These are phyloP conservation scores for Blastocrithidia nonstop DNA, from an alignment of 208 protist genomes.

Conservation along the genomic window DNA sequence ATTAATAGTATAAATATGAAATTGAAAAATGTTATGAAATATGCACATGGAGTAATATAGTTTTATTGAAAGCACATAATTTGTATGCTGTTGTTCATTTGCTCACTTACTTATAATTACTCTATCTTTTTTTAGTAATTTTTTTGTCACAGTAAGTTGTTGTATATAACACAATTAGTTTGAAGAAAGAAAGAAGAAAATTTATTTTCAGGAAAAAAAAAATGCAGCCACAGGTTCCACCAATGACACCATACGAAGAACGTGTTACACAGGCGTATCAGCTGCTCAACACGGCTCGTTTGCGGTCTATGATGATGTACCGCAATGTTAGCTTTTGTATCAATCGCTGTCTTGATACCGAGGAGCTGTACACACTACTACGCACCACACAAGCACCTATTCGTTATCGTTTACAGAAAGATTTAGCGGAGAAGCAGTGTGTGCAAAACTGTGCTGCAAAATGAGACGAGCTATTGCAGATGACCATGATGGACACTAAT, in stretches of 20 bases:
- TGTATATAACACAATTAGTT: not conserved
- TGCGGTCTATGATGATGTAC: slow-evolving; percentile 42
- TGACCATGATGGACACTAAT: slow-evolving; percentile 26
- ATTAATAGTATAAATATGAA: too few species aligned
- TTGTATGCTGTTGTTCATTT: too few species aligned
- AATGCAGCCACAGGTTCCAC: slow-evolving; percentile 40
- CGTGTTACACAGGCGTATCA: slow-evolving; percentile 47
- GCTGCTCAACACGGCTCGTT: slow-evolving; percentile 22
- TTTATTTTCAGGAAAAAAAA: not conserved
- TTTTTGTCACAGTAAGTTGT: too few species aligned
- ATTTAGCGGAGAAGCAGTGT: slow-evolving; percentile 78
- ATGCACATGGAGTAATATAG: too few species aligned
- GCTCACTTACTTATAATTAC: too few species aligned
- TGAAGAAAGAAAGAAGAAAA: slow-evolving; percentile 1
- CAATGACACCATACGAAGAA: slow-evolving; percentile 66
- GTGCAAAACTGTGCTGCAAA: slow-evolving; percentile 55
- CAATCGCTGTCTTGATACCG: slow-evolving; percentile 66
- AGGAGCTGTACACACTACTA: slow-evolving; percentile 76
- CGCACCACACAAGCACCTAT: slow-evolving; percentile 70
- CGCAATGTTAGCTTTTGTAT: slow-evolving; percentile 44
- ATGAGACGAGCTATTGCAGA: slow-evolving; percentile 46
- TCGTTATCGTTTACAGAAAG: slow-evolving; percentile 52
- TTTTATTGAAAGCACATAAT: too few species aligned
- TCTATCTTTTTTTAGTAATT: too few species aligned
- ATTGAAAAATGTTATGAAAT: too few species aligned